Conservation (phyloP, 495 filamentous ascomycete species). For the Xylaria longipes region DNA sequence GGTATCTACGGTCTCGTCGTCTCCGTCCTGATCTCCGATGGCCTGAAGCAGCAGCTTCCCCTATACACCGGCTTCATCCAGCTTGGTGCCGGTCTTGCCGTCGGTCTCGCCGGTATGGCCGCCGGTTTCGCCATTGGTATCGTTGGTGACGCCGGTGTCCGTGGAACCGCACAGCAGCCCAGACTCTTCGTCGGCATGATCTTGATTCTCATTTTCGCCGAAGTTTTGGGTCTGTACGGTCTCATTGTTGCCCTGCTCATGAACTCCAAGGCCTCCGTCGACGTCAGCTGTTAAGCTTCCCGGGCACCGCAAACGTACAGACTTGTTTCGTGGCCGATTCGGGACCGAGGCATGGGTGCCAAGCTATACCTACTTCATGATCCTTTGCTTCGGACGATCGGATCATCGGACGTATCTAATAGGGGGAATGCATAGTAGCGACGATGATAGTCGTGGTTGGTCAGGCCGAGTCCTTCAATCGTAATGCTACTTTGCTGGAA, state of each 20-base stretch:
- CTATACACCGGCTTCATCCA: slow-evolving; percentile 97
- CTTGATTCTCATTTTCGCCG: slow-evolving; percentile 99
- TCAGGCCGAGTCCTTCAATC: slow-evolving; percentile 17
- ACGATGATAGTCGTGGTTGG: slow-evolving; percentile 39
- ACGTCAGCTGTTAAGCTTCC: slow-evolving; percentile 48
- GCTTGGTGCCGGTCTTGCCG: slow-evolving; percentile 92
- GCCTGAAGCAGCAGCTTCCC: slow-evolving; percentile 78
- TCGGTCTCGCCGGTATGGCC: slow-evolving; percentile 96
- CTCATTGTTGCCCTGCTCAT: slow-evolving; percentile 98
- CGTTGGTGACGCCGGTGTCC: slow-evolving; percentile 98
- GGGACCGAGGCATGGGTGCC: slow-evolving; percentile 30
- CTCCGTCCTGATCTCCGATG: slow-evolving; percentile 95
- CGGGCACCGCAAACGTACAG: neutral
- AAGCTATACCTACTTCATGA: slow-evolving; percentile 33
- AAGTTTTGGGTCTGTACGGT: slow-evolving; percentile 99
- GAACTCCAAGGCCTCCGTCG: slow-evolving; percentile 82
- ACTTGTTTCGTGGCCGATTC: slow-evolving; percentile 17
- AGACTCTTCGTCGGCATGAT: slow-evolving; percentile 99
- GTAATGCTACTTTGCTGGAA: slow-evolving; percentile 24
- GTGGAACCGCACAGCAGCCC: slow-evolving; percentile 96
- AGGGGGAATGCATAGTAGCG: slow-evolving; percentile 34
- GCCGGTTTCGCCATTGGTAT: slow-evolving; percentile 99
- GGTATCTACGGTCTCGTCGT: slow-evolving; percentile 99
- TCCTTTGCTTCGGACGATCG: slow-evolving; percentile 24
- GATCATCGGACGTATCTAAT: slow-evolving; percentile 21